Conservation (phyloP, 2,329 filamentous ascomycete genomes). For the Aspergillus chevalieri region DNA sequence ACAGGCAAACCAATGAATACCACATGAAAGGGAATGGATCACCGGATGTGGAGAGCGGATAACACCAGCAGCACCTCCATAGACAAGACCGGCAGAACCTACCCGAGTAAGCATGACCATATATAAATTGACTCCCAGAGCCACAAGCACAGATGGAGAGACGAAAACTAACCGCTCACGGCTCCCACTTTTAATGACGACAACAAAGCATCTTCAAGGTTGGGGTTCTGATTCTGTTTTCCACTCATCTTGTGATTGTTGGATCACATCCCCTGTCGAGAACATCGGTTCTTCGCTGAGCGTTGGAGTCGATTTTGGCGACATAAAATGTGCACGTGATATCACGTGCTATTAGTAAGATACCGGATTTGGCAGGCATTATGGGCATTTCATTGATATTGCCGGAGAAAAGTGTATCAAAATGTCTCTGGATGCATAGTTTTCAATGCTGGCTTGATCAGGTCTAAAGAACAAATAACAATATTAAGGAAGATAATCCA, state of each 20-base stretch:
- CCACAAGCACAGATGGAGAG: not conserved
- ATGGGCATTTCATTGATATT: too few species aligned
- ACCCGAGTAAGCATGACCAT: constrained; percentile 3
- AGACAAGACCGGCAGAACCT: constrained; percentile 51
- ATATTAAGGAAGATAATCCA: too few species aligned
- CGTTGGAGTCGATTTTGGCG: too few species aligned
- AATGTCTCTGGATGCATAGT: too few species aligned
- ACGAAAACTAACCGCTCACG: constrained; percentile 48
- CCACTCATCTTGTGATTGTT: constrained; percentile 23
- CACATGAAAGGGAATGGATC: constrained; percentile 65
- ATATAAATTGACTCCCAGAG: not conserved
- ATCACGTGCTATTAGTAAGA: too few species aligned
- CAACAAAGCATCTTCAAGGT: constrained; percentile 16
- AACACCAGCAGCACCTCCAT: constrained; percentile 66
- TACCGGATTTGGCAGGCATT: too few species aligned
- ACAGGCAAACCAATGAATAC: constrained; percentile 74
- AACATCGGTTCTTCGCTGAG: not conserved
- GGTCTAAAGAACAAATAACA: too few species aligned
- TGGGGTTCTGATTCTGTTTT: constrained; percentile 10
- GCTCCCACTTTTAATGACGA: constrained; percentile 54
- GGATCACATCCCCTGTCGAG: not conserved
- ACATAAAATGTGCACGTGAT: too few species aligned
- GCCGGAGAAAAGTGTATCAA: too few species aligned
- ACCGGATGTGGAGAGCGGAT: constrained; percentile 59
- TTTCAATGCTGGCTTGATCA: too few species aligned